A percentile compares a stretch with the other conserved stretches of the same genome.
Evolutionary conservation across 2,329 filamentous ascomycete genomes (phyloP).

Genomic region (Botrytis squamosa): DNA sequence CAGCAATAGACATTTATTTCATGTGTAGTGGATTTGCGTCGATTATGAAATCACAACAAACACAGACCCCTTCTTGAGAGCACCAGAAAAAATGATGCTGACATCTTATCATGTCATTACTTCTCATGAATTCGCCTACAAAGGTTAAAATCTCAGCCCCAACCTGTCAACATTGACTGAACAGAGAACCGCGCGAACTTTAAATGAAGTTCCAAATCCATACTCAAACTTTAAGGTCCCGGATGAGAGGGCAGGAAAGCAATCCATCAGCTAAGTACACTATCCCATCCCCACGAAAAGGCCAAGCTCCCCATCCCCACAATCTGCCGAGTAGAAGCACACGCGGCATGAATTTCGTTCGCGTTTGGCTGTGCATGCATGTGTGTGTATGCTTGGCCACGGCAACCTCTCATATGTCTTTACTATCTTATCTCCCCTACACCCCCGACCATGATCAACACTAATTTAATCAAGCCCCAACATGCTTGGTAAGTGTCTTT

Average conservation of each 20-base stretch:
- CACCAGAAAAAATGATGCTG: background rate
- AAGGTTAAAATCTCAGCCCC: background rate
- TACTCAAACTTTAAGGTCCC: no score
- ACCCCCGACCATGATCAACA: background rate
- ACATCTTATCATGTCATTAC: background rate
- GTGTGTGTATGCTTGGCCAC: background rate
- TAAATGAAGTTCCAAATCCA: no score
- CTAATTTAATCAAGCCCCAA: background rate
- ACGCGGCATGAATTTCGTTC: background rate
- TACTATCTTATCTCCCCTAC: background rate
- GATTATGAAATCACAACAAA: background rate
- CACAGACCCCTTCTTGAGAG: background rate
- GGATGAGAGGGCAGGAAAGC: background rate
- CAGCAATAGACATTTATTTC: background rate
- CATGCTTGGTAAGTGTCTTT: background rate
- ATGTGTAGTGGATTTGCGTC: background rate
- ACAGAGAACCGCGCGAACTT: background rate
- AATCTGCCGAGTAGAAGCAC: background rate
- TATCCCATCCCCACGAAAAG: background rate
- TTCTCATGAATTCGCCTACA: background rate
- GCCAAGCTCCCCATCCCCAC: background rate
- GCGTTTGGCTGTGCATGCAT: background rate
- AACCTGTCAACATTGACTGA: background rate
- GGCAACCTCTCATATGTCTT: background rate
- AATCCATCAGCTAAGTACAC: background rate